A percentile compares a stretch with the other conserved stretches of the same genome.
Conservation (phyloP, 2,329 filamentous ascomycete species). For the Talaromyces sp. region DNA sequence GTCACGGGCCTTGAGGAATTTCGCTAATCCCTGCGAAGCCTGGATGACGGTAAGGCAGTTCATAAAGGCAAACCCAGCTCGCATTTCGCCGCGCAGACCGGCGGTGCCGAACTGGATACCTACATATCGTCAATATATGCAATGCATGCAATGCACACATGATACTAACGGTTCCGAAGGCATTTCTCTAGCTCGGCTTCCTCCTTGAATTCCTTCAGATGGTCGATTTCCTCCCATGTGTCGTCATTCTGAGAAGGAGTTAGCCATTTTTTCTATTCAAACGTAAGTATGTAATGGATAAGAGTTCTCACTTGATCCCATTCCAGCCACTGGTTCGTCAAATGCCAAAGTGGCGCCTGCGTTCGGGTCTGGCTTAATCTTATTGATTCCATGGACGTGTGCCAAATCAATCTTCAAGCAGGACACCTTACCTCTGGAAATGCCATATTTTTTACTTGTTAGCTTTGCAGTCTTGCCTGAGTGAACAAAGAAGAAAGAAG, state of each 20-base stretch:
- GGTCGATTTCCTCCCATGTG: conserved; percentile 52
- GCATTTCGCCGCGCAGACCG: conserved; percentile 60
- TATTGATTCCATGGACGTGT: too few species aligned
- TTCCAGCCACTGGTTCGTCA: conserved; percentile 54
- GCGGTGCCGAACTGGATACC: conserved; percentile 59
- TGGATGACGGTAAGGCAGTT: conserved; percentile 57
- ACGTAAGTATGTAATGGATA: background rate
- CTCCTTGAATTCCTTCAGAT: conserved; percentile 45
- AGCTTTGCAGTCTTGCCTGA: background rate
- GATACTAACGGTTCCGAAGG: conserved; percentile 45
- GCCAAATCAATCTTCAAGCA: fast-evolving
- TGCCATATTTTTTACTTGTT: background rate
- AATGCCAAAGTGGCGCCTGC: conserved; percentile 32
- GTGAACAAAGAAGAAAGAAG: background rate
- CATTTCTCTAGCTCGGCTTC: conserved; percentile 48
- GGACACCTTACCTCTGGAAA: background rate
- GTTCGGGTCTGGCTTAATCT: background rate
- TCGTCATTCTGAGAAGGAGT: conserved; percentile 39
- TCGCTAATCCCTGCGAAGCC: conserved; percentile 60
- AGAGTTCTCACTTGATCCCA: conserved; percentile 45
- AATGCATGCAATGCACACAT: background rate
- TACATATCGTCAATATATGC: conserved; percentile 16
- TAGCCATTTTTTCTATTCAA: too few species aligned
- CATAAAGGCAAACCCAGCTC: conserved; percentile 59
- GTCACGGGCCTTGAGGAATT: conserved; percentile 50